Percentiles rank a stretch among this genome's conserved stretches.
These are phyloP conservation scores for Curvularia lunata DNA, from an alignment of 2,329 filamentous ascomycete genomes.

Conservation along the genomic window DNA sequence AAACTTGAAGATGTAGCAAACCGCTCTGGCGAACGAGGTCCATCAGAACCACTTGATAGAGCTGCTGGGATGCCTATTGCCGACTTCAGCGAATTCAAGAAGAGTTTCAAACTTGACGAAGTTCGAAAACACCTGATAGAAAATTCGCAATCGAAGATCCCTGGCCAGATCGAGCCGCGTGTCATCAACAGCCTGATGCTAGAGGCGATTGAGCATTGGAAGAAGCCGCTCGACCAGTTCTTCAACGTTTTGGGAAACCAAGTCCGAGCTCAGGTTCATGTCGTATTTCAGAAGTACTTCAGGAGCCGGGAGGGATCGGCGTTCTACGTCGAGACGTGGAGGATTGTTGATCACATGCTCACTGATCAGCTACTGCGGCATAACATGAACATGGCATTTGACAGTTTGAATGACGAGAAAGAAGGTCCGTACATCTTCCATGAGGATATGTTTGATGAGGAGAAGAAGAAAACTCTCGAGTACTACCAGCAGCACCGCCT, in stretches of 20 bases:
- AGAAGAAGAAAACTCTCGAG: slow-evolving; percentile 24
- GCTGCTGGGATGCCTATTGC: background rate
- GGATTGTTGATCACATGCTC: slow-evolving; percentile 33
- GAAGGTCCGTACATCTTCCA: slow-evolving; percentile 48
- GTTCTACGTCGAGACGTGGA: slow-evolving; percentile 34
- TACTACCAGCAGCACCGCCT: slow-evolving; percentile 36
- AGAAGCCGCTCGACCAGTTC: slow-evolving; percentile 32
- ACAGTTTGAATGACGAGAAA: slow-evolving; percentile 41
- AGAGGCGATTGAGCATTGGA: slow-evolving; percentile 39
- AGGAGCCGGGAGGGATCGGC: slow-evolving; percentile 34
- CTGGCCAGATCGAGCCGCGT: slow-evolving; percentile 34
- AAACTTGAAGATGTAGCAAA: slow-evolving; percentile 33
- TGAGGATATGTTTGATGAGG: slow-evolving; percentile 23
- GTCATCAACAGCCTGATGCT: slow-evolving; percentile 17
- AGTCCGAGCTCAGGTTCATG: slow-evolving; percentile 23
- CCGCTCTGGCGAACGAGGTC: no score
- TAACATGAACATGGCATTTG: slow-evolving; percentile 34
- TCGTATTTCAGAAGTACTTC: slow-evolving; percentile 41
- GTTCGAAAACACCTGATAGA: slow-evolving; percentile 34
- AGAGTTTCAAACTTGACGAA: slow-evolving; percentile 39
- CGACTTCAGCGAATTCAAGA: slow-evolving; percentile 13
- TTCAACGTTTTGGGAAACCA: slow-evolving; percentile 27
- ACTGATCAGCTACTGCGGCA: slow-evolving; percentile 16
- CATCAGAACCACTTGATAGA: no score
- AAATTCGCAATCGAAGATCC: slow-evolving; percentile 39